Conservation (phyloP, 495 filamentous ascomycete genomes). For the Aspergillus conjunctus region DNA sequence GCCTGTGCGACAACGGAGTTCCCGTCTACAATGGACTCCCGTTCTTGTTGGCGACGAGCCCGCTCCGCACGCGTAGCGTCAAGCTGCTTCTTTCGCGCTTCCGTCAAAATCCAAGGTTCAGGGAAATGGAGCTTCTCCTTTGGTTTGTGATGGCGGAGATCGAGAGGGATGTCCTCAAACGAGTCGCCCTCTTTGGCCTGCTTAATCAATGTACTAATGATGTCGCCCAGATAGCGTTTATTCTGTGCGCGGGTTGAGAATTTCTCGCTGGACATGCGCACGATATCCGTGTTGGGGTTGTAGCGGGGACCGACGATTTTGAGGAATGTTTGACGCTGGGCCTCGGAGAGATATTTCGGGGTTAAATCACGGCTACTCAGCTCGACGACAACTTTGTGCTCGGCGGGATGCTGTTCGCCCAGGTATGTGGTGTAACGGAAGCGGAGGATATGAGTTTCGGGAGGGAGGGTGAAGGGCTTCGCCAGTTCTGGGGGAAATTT, state of each 20-base stretch:
- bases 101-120: slow-evolving; percentile 75
- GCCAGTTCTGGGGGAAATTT: slow-evolving; percentile 58
- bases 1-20: slow-evolving; percentile 40
- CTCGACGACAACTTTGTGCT: slow-evolving; percentile 90
- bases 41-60: slow-evolving; percentile 27
- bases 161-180: slow-evolving; percentile 87
- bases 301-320: slow-evolving; percentile 88
- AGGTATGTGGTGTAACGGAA: slow-evolving; percentile 98
- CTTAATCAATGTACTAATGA: slow-evolving; percentile 69
- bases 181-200: slow-evolving; percentile 82
- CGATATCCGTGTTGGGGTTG: slow-evolving; percentile 80
- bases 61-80: slow-evolving; percentile 56
- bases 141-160: slow-evolving; percentile 81
- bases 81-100: slow-evolving; percentile 65
- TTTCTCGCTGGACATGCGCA: slow-evolving; percentile 90
- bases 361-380: slow-evolving; percentile 72
- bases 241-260: slow-evolving; percentile 90
- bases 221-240: slow-evolving; percentile 86
- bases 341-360: slow-evolving; percentile 56
- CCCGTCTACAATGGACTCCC: slow-evolving; percentile 40
- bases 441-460: slow-evolving; percentile 68
- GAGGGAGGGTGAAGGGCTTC: slow-evolving; percentile 72
- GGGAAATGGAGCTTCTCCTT: slow-evolving; percentile 74
- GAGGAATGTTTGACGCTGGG: slow-evolving; percentile 76
- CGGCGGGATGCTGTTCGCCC: slow-evolving; percentile 89